Base-by-base conservation (phyloP, 352 stramenopile species). In the Globisporangium parvum region DNA sequence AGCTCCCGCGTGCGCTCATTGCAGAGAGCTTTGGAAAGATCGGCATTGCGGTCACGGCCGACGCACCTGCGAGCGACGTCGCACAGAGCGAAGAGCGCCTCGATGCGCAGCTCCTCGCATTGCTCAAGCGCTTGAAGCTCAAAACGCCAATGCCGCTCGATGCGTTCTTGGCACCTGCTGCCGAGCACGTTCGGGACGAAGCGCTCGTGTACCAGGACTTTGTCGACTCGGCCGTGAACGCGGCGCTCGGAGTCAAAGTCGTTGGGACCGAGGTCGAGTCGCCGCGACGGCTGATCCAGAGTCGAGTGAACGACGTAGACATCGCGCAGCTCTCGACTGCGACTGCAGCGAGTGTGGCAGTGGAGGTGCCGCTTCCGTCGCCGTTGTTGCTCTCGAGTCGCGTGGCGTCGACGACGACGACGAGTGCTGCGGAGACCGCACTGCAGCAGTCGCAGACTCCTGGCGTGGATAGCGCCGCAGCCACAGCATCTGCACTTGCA, bases 181-280 rank as follows among this genome's bases (percentile, higher is more conserved):
- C 58, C 0, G 80, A 88, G 45, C 63, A 57, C n/a, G 67, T 79
- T 0, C 63, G 67, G 20, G 77, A 90, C 24, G 75, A 86, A 55
- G 69, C 84, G 49, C 61, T 88, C 20, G 71, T 65, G 6, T 69
- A 86, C 51, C 75, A 85, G 33, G 75, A 90, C 52, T 90, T 88
- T 65, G 77, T 82, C 10, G 73, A 90, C 46, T 77, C 73, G 0
- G 77, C 75, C 1, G 47, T 88, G 37, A 67, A 87, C 45, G 62
- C 65, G 1, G 63, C 69, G 23, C 63, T 87, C 40, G 62, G 75
- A 3, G 66, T 69, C 14, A 58, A 59, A 4, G 70, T 87, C 37
- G 28, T 57, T 53, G 63, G 75, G 4, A 71, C 62, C 10, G 59
- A 53, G 12, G 24, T 66, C 54, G 55, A 81, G 57, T 47, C 40